Percentiles rank a stretch among this genome's conserved stretches.
phyloP scores from a whole-genome alignment of 768 basidiomycete genomes.

The Lentinula boryana region DNA sequence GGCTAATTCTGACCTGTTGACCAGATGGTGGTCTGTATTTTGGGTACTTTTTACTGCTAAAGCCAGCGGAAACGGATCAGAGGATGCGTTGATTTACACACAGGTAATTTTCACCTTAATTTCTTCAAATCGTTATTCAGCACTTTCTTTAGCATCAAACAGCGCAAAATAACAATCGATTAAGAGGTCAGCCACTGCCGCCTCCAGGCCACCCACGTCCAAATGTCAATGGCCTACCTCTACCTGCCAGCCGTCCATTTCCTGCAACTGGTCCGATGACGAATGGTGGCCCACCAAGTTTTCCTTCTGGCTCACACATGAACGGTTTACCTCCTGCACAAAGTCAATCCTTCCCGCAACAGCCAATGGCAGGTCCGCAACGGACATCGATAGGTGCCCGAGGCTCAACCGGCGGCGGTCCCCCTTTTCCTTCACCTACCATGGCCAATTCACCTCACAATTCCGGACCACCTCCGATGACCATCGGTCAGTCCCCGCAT shows the following conservation, averaged over 20 bases:
- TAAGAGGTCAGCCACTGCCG: constrained; percentile 10
- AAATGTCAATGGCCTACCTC: constrained; percentile 26
- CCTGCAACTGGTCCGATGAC: constrained; percentile 21
- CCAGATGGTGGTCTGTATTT: constrained; percentile 86
- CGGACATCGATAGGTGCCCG: constrained; percentile 35
- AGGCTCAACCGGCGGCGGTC: constrained; percentile 31
- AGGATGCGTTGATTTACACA: constrained; percentile 67
- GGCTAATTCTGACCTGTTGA: constrained; percentile 8
- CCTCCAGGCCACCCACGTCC: constrained; percentile 18
- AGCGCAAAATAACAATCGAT: constrained; percentile 15
- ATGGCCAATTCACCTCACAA: constrained; percentile 59
- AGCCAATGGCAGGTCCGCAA: constrained; percentile 25
- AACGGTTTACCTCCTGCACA: constrained; percentile 38
- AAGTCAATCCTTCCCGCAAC: constrained; percentile 22
- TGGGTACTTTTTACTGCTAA: constrained; percentile 84
- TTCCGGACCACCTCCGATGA: constrained; percentile 23
- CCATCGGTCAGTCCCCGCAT: constrained; percentile 50
- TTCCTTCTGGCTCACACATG: constrained; percentile 29
- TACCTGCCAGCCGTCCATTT: constrained; percentile 8
- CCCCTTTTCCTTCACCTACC: constrained; percentile 59
- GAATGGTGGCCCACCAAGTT: constrained; percentile 18
- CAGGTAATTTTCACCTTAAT: constrained; percentile 41
- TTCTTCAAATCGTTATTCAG: constrained; percentile 11
- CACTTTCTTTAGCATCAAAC: constrained; percentile 27
- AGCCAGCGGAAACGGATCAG: constrained; percentile 57